Evolutionary conservation across 208 protist species (phyloP).

Genomic region (Wallacemonas sp.): DNA sequence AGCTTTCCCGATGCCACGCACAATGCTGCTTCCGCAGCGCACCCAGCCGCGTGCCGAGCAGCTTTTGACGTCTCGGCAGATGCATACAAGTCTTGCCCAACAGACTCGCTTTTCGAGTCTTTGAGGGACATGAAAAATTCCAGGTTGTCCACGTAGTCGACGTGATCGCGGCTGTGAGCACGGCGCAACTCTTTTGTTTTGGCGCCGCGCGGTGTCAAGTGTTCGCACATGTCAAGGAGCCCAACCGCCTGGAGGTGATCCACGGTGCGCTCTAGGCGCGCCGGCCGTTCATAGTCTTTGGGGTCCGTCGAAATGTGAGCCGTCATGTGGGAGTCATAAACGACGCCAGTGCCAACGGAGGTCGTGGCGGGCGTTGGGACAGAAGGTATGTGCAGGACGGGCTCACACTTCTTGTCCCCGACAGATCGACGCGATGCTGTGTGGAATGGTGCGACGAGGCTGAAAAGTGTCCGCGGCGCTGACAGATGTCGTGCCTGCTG

Average conservation of each 20-base stretch:
- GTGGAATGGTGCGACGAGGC: background rate
- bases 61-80: constrained; percentile 60
- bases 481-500: background rate
- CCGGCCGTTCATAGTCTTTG: constrained; percentile 71
- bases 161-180: constrained; percentile 65
- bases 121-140: constrained; percentile 50
- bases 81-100: constrained; percentile 82
- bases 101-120: constrained; percentile 23
- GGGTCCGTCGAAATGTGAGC: constrained; percentile 55
- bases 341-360: constrained; percentile 72
- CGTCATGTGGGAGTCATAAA: constrained; percentile 62
- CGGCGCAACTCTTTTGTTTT: constrained; percentile 71
- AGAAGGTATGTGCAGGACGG: too few relatives aligned
- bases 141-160: constrained; percentile 77
- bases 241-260: constrained; percentile 66
- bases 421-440: constrained; percentile 14
- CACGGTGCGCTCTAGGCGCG: constrained; percentile 56
- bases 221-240: constrained; percentile 47
- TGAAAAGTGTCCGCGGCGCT: background rate
- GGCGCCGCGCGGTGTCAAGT: constrained; percentile 40
- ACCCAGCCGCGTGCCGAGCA: constrained; percentile 69
- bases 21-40: constrained; percentile 60
- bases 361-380: too few relatives aligned
- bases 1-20: constrained; percentile 57
- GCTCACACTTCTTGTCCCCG: too few relatives aligned